phyloP scores from a whole-genome alignment of 345 rosid species.

The Angophora floribunda region DNA sequence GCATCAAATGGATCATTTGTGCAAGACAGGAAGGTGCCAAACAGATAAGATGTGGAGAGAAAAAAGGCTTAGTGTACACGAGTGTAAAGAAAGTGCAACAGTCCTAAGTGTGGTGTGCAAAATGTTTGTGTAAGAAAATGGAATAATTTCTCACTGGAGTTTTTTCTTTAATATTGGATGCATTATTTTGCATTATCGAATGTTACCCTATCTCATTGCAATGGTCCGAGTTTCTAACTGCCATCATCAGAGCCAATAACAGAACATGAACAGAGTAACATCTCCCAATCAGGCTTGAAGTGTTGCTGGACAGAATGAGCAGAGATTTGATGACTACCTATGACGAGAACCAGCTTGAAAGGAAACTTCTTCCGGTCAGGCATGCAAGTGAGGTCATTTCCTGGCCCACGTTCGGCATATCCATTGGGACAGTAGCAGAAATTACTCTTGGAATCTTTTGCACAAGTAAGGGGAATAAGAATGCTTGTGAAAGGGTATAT shows the following conservation, averaged over 20 bases:
- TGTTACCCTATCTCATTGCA: neutral
- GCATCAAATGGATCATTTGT: neutral
- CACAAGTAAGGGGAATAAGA: conserved; percentile 44
- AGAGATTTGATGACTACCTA: neutral
- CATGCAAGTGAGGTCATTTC: neutral
- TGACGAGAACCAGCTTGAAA: neutral
- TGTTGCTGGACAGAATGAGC: neutral
- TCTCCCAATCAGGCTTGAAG: neutral
- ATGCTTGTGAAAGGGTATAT: conserved; percentile 44
- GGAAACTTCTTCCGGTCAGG: neutral
- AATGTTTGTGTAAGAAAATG: neutral
- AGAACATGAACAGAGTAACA: neutral
- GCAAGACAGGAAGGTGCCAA: neutral
- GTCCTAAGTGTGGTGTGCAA: neutral
- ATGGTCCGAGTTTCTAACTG: neutral
- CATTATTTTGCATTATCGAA: neutral
- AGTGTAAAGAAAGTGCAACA: accelerated
- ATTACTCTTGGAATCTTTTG: neutral
- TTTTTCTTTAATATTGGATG: neutral
- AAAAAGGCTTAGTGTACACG: neutral
- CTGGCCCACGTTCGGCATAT: neutral
- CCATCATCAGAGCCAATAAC: neutral
- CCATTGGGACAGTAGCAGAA: neutral
- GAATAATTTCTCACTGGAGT: neutral
- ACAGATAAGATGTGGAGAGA: neutral